Base-by-base conservation (phyloP, 371 early-diverging fungal species). In the Lichtheimia hyalospora region DNA sequence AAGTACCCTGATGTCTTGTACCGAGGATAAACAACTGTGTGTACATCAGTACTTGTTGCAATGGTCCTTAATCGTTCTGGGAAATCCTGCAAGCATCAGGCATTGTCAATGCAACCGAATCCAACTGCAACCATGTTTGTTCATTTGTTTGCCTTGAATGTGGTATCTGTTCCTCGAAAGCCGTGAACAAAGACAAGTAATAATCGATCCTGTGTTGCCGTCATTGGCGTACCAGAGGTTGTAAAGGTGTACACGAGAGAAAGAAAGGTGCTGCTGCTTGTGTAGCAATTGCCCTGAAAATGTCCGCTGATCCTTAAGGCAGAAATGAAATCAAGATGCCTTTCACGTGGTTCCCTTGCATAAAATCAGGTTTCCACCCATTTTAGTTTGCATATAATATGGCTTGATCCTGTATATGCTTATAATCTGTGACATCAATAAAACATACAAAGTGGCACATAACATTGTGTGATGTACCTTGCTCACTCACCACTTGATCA, bases 1-100 rank as follows among this genome's bases (percentile, higher is more conserved):
- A 40, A 54, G 44, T 75, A 80, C 81, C 87, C 87, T 46, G 79
- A 71, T 39, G 87, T 86, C 58, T 84, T 80, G 58, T 84, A 86
- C 16, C 76, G 75, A 10, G 87, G 87, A 62, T 82, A 86, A 10
- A 83, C 70, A 6, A 82, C 57, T 8, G 83, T 69, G 43, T 77
- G 73, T 10, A 84, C 81, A 57, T 84, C 81, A 3, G 68, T 66
- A 46, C 68, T 64, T 0, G 71, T 57, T 5, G 74, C 70, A 51
- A 75, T 73, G 28, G 87, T 74, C 62, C 73, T 81, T 49, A 86
- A 56, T 57, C 82, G 66, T 49, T 74, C 78, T 5, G 87, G 87
- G 61, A 84, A 86, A 52, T 84, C 87, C 74, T 84, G 67, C 3
- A 52, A n/a, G 13, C 5, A 8, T 10, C 49, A 57, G 46, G 18